Base-by-base conservation (phyloP, 2,329 filamentous ascomycete genomes). In the Fusarium coffeatum region DNA sequence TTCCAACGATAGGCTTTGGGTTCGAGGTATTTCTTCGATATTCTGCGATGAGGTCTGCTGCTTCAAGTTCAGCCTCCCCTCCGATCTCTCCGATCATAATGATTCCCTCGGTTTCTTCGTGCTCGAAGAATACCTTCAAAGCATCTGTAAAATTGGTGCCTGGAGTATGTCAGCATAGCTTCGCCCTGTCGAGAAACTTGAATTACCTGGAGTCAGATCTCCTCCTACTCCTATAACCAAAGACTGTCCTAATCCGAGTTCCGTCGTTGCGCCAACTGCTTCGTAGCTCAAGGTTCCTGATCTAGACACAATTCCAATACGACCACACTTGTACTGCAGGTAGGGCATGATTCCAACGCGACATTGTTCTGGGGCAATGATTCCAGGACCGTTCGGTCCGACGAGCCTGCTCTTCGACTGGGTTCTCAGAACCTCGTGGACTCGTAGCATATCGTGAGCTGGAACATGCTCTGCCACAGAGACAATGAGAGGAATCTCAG, bases 261-360 rank as follows among this genome's bases (percentile, higher is more conserved):
- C 84, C 9, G 90, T 92, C 25, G 92, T 89, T 3, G 91, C 90
- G 0, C 90, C 92, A 2, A 94, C 92, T 3, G 92, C 89, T 77
- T 95, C 92, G 74, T 94, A 95, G 66, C 91, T 93, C 42, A 95
- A 80, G 0, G 92, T 95, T 2, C 92, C 92, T 1, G 91, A 93
- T 76, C 93, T 94, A n/a, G 91, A 91, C 5, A 93, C 87, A 57
- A 95, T 92, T 4, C 92, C 92, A 23, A 95, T 83, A 59, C 87
- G 86, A 1, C 92, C 92, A 1, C 88, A 86, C 2, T 57, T 64
- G 27, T 81, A 82, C 69, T 82, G 80, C 30, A 72, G 74, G 50
- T 79, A 80, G 1, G 80, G 80, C 80, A 82, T 82, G 42, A 82
- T 82, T 3, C 80, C 80, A 8, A 82, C 77, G 1, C 80, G 60